Evolutionary conservation across 768 basidiomycete genomes (phyloP), one percentile per base, ranked within the genome.

Genomic region (Mycena maculata): DNA sequence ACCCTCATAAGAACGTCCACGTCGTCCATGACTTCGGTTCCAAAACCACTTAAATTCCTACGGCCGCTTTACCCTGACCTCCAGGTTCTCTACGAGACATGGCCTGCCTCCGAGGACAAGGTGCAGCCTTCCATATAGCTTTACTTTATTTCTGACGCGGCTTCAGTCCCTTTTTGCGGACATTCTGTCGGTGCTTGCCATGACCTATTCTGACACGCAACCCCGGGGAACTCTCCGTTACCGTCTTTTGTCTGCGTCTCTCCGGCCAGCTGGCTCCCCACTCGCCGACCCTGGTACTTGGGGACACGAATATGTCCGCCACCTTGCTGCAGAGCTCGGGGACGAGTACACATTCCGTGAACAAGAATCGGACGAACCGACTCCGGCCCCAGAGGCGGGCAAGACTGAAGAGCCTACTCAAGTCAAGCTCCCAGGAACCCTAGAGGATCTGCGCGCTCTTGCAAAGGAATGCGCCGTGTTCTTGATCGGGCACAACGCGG

Each of bases 121-220:
- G 90, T 93, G 74, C 36, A 73, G 50, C 44, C 16, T 16, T 38
- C 33, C n/a, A 7, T 45, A 3, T 16, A 52, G 7, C 42, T 8
- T 25, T 65, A 41, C 18, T 53, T 42, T 38, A 41, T 58, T 58
- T 39, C 53, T 38, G 4, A 60, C 30, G n/a, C 12, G 27, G 25
- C 64, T 4, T 76, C 12, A 98, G 95, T 92, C 92, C 71, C 87
- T 98, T 45, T 96, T 99, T 76, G 96, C 96, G 27, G 96, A 98
- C 73, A 98, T 99, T 66, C 87, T 99, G 28, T 98, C 97, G 41
- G 97, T 98, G 8, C 90, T 99, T 48, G 98, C 97, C 9, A 99
- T 99, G 98, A 99, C 98, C 9, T 99, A 99, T 77, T 98, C 96
- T 11, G 98, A 99, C 80, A 96, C 95, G 20, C 91, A 98, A 81